Evolutionary conservation across 163 green algal species (phyloP).

Genomic region (Volvox carteri): DNA sequence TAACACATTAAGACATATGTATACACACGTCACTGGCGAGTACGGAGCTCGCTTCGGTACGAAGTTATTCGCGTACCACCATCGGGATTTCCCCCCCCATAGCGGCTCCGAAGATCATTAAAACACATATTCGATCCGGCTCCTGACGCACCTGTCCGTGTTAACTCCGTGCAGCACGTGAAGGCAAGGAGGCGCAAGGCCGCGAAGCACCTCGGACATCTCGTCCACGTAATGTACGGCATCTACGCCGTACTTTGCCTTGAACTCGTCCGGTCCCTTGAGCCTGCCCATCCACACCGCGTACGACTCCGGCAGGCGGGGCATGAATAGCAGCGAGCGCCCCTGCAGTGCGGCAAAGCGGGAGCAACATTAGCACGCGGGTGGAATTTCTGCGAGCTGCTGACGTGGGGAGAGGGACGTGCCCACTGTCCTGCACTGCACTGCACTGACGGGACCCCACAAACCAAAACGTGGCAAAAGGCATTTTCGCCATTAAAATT

Average conservation of each 20-base stretch:
- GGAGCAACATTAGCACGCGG: background rate
- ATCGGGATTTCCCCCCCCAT: no score
- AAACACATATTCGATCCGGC: no score
- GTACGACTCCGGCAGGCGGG: conserved; percentile 83
- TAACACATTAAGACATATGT: no score
- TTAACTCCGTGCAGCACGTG: conserved; percentile 88
- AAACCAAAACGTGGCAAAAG: no score
- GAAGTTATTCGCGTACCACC: no score
- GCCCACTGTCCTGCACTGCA: no score
- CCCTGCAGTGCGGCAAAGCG: conserved; percentile 55
- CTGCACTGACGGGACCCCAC: no score
- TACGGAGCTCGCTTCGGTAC: no score
- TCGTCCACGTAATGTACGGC: conserved; percentile 87
- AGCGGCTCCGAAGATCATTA: no score
- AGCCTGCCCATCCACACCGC: conserved; percentile 91
- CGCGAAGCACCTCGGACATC: conserved; percentile 72
- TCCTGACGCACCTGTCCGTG: conserved; percentile 83
- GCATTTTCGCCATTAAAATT: no score
- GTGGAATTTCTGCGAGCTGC: background rate
- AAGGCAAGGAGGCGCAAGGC: conserved; percentile 67
- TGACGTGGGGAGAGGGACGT: background rate
- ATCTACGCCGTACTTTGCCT: conserved; percentile 81
- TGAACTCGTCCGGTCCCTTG: conserved; percentile 63
- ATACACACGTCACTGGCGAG: no score
- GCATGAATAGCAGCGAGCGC: conserved; percentile 87